These are phyloP conservation scores for Penicillium mononematosum DNA, from an alignment of 495 filamentous ascomycete genomes.

Conservation along the genomic window DNA sequence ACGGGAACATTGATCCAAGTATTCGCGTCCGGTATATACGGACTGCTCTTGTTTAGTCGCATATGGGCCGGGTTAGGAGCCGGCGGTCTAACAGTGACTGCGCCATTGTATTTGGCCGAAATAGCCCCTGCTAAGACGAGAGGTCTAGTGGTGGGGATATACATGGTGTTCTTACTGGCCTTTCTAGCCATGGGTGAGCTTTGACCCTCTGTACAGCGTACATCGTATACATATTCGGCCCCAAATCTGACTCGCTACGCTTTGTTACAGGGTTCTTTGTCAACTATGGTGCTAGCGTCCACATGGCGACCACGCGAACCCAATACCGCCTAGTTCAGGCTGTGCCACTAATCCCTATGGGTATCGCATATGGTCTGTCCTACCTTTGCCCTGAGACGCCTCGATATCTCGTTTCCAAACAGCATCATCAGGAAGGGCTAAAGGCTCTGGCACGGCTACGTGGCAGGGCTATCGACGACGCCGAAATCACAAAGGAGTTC, in stretches of 20 bases:
- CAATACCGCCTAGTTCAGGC: slow-evolving; percentile 48
- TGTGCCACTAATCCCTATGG: slow-evolving; percentile 43
- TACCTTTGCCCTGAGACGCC: slow-evolving; percentile 43
- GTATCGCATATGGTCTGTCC: slow-evolving; percentile 38
- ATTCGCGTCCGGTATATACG: slow-evolving; percentile 47
- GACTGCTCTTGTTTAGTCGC: slow-evolving; percentile 44
- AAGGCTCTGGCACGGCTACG: slow-evolving; percentile 43
- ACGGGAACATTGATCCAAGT: slow-evolving; percentile 44
- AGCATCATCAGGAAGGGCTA: slow-evolving; percentile 34
- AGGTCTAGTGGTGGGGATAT: slow-evolving; percentile 49
- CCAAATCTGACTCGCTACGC: not conserved
- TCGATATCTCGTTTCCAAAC: slow-evolving; percentile 42
- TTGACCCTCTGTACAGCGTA: not conserved
- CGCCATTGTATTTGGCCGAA: slow-evolving; percentile 53
- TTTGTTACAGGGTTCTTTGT: slow-evolving; percentile 44
- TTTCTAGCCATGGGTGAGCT: slow-evolving; percentile 40
- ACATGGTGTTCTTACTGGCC: slow-evolving; percentile 48
- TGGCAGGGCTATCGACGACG: slow-evolving; percentile 31
- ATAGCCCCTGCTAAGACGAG: slow-evolving; percentile 49
- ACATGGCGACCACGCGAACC: slow-evolving; percentile 39
- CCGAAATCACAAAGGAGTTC: slow-evolving; percentile 37
- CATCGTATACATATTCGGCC: not conserved
- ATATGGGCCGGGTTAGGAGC: slow-evolving; percentile 49
- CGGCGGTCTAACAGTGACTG: slow-evolving; percentile 48
- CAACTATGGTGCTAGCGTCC: slow-evolving; percentile 44